A percentile compares a stretch with the other conserved stretches of the same genome.
These are phyloP conservation scores for Ustilago esculenta DNA, from an alignment of 1,284 basidiomycete species.

Conservation along the genomic window DNA sequence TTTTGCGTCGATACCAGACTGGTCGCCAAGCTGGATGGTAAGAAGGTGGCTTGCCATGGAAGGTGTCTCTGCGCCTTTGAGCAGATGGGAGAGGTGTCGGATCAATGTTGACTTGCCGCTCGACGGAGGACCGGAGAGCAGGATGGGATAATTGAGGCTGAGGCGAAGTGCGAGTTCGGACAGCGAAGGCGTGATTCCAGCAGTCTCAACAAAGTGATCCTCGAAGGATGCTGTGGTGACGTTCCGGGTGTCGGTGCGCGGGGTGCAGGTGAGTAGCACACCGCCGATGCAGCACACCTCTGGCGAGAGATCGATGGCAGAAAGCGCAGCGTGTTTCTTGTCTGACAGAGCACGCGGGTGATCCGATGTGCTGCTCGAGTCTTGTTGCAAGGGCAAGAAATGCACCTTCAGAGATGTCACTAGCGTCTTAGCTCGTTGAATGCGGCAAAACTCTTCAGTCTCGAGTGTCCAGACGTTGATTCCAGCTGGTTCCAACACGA, in stretches of 20 bases:
- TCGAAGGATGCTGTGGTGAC: background rate
- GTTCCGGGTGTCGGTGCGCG: background rate
- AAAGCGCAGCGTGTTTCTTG: slow-evolving; percentile 1
- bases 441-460: slow-evolving; percentile 31
- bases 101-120: slow-evolving; percentile 89
- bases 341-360: background rate
- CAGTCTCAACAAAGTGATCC: slow-evolving; percentile 72
- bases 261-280: slow-evolving; percentile 41
- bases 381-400: slow-evolving; percentile 5
- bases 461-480: slow-evolving; percentile 52
- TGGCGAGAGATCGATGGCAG: slow-evolving; percentile 9
- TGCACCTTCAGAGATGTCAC: slow-evolving; percentile 3
- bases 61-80: slow-evolving; percentile 18
- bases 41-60: slow-evolving; percentile 71
- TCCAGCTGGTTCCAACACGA: slow-evolving; percentile 20
- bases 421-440: slow-evolving; percentile 3
- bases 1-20: slow-evolving; percentile 80
- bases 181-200: slow-evolving; percentile 74
- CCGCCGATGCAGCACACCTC: slow-evolving; percentile 47
- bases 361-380: background rate
- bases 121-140: slow-evolving; percentile 87
- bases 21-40: slow-evolving; percentile 81
- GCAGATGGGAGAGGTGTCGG: slow-evolving; percentile 73
- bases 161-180: slow-evolving; percentile 75
- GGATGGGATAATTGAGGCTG: slow-evolving; percentile 78